A percentile compares a stretch with the other conserved stretches of the same genome.
Conservation (phyloP, 495 filamentous ascomycete species). For the Podospora anserina region DNA sequence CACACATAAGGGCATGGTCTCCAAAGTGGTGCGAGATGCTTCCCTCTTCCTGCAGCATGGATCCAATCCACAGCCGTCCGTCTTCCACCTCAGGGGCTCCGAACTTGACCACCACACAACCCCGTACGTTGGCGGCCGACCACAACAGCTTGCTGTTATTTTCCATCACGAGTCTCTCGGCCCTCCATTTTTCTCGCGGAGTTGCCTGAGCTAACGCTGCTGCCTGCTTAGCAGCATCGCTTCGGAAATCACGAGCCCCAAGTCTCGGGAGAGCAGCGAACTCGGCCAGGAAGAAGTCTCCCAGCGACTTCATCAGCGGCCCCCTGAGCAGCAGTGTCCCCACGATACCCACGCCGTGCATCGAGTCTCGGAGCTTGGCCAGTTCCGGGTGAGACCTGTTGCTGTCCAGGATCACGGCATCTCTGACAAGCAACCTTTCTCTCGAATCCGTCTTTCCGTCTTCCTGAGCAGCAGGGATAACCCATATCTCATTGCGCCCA, state of each 20-base stretch:
- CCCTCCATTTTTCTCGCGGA: slow-evolving; percentile 43
- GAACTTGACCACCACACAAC: slow-evolving; percentile 88
- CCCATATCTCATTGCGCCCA: slow-evolving; percentile 85
- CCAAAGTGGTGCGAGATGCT: slow-evolving; percentile 48
- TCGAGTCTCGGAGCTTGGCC: slow-evolving; percentile 50
- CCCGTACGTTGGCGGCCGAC: slow-evolving; percentile 79
- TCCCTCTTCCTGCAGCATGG: slow-evolving; percentile 51
- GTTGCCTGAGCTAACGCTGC: slow-evolving; percentile 27
- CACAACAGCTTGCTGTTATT: slow-evolving; percentile 64
- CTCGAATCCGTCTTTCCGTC: slow-evolving; percentile 27
- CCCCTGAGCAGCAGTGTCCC: slow-evolving; percentile 84
- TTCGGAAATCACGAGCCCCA: slow-evolving; percentile 75
- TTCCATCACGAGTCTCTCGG: slow-evolving; percentile 49
- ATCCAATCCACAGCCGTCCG: slow-evolving; percentile 49
- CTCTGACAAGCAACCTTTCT: slow-evolving; percentile 69
- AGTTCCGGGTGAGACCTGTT: slow-evolving; percentile 36
- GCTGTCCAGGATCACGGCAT: slow-evolving; percentile 72
- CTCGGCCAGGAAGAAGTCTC: slow-evolving; percentile 67
- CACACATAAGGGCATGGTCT: slow-evolving; percentile 51
- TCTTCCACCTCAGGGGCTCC: slow-evolving; percentile 51
- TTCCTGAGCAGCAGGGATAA: slow-evolving; percentile 13
- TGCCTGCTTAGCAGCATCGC: slow-evolving; percentile 43
- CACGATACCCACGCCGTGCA: slow-evolving; percentile 65
- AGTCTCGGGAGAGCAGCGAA: slow-evolving; percentile 76
- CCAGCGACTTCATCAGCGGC: slow-evolving; percentile 61